Percentiles rank a stretch among this genome's conserved stretches.
Conservation (phyloP, 1,284 basidiomycete species). For the Microbotryum saponariae region DNA sequence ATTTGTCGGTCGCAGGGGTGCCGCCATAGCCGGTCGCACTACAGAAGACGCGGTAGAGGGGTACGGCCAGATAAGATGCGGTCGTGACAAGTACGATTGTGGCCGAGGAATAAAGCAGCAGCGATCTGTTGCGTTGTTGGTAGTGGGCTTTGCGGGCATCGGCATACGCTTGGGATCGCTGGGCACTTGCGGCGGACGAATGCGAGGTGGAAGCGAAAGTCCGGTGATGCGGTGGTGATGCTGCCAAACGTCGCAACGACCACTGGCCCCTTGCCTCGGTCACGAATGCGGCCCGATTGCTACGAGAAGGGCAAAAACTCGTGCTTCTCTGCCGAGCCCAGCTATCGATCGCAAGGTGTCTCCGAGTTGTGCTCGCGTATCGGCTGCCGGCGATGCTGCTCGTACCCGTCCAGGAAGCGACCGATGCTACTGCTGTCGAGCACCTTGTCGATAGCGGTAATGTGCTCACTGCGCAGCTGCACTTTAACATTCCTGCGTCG, state of each 20-base stretch:
- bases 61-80: slow-evolving; percentile 89
- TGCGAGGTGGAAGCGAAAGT: neutral
- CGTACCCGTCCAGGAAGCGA: too few relatives aligned
- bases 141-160: slow-evolving; percentile 15
- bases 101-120: slow-evolving; percentile 34
- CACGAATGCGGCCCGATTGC: too few relatives aligned
- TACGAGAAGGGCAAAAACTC: too few relatives aligned
- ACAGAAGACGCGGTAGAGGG: slow-evolving; percentile 95
- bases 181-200: slow-evolving; percentile 9
- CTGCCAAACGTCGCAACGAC: neutral
- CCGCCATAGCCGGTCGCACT: slow-evolving; percentile 95
- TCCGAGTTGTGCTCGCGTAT: too few relatives aligned
- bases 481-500: too few relatives aligned
- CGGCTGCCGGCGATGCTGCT: too few relatives aligned
- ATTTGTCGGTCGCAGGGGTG: slow-evolving; percentile 78
- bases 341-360: too few relatives aligned
- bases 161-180: slow-evolving; percentile 11
- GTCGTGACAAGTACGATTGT: slow-evolving; percentile 68
- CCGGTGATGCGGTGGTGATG: neutral
- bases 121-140: slow-evolving; percentile 26
- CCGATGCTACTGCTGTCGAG: too few relatives aligned
- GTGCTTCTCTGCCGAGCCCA: too few relatives aligned
- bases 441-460: too few relatives aligned
- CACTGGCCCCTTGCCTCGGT: too few relatives aligned
- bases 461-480: too few relatives aligned